Evolutionary conservation across 768 basidiomycete genomes (phyloP), one percentile per base, ranked within the genome.

Genomic region (Serendipita sp.): DNA sequence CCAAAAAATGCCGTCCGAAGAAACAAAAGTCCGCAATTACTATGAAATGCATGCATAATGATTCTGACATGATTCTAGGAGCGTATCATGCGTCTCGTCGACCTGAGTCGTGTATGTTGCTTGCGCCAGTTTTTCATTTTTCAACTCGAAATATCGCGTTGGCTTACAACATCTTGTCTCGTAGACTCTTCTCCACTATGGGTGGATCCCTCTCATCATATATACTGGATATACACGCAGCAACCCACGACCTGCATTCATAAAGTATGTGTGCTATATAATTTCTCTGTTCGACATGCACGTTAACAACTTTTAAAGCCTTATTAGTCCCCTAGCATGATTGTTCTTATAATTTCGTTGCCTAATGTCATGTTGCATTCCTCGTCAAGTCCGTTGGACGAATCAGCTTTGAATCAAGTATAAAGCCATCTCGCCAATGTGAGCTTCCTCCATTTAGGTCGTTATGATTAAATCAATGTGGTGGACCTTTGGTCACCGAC

Each of bases 201-300:
- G 86, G 68, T 98, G 94, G 91, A 92, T 98, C 71, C 95, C 95
- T 36, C 76, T 94, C 72, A 91, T 98, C 71, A 94, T 98, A 70
- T 96, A 93, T 74, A 81, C 96, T 71, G 95, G 94, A 40, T 96
- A 89, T 77, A 89, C 87, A 63, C 79, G 87, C 69, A 93, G 91
- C 72, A 91, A 88, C 72, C 94, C 94, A 34, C 91, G 93, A 69
- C 94, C 94, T 18, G 92, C 91, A 44, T 77, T 97, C 71, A 95
- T 95, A 75, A 94, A 96, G 93, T 95, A 63, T 70, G 90, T 82
- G n/a, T 3, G 16, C 40, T 40, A n/a, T 44, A 37, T 63, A 62
- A 31, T 18, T 64, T 37, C 33, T 64, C 31, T 63, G 62, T 31
- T 34, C 23, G 27, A 46, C 23, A 62, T 27, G 40, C 43, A 44